These are phyloP conservation scores for Neurospora sp. DNA, from an alignment of 495 filamentous ascomycete species.

Conservation along the genomic window DNA sequence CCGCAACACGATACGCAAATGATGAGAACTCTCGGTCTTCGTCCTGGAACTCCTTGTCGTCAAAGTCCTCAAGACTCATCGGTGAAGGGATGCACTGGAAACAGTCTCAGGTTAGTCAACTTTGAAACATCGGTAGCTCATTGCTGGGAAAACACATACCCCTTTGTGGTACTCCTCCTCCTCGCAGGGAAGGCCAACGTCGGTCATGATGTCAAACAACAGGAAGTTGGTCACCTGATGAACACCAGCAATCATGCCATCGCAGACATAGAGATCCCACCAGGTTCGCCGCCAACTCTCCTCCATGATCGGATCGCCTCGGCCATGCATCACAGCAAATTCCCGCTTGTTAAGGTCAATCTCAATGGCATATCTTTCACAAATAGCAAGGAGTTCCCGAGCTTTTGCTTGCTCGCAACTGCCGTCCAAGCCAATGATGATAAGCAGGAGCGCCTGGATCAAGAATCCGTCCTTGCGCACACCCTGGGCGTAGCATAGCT, in stretches of 20 bases:
- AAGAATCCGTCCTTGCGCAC: conserved; percentile 51
- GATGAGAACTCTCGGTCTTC: conserved; percentile 63
- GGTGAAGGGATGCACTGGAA: conserved; percentile 51
- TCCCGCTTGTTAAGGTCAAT: conserved; percentile 59
- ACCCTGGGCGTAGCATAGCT: conserved; percentile 36
- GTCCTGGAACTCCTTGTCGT: conserved; percentile 53
- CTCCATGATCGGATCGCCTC: conserved; percentile 37
- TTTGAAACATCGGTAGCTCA: background rate
- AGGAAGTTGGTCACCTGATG: conserved; percentile 47
- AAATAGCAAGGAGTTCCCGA: conserved; percentile 52
- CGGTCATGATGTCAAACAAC: conserved; percentile 43
- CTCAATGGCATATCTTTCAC: conserved; percentile 61
- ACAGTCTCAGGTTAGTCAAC: conserved; percentile 3
- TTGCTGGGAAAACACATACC: conserved; percentile 32
- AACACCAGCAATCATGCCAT: conserved; percentile 53
- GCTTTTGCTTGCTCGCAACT: conserved; percentile 57
- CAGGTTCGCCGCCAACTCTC: conserved; percentile 80
- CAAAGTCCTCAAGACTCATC: conserved; percentile 57
- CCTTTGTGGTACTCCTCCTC: conserved; percentile 57
- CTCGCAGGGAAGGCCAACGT: conserved; percentile 65
- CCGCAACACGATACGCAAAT: conserved; percentile 67
- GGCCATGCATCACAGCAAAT: conserved; percentile 37
- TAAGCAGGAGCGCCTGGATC: conserved; percentile 67
- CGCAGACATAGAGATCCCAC: conserved; percentile 83
- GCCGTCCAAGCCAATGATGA: conserved; percentile 69